phyloP scores from a whole-genome alignment of 257 asterid genomes.

The Solanum paucissectum region DNA sequence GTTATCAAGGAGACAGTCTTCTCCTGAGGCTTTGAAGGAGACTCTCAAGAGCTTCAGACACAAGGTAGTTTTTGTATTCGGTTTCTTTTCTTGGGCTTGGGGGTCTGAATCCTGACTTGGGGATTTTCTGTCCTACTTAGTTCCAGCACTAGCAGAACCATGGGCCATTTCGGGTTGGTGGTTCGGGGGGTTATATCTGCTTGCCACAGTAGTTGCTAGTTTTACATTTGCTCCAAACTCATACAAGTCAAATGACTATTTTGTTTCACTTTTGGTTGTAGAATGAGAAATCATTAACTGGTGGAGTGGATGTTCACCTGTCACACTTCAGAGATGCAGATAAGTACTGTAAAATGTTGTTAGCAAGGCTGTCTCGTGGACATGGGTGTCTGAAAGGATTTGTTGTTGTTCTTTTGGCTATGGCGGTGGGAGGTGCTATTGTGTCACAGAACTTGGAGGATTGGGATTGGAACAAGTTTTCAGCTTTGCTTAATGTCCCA shows the following conservation, averaged over 20 bases:
- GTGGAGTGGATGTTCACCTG: slow-evolving; percentile 36
- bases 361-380: slow-evolving; percentile 41
- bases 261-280: slow-evolving; percentile 5
- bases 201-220: background rate
- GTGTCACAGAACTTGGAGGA: slow-evolving; percentile 32
- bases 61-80: slow-evolving; percentile 24
- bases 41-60: slow-evolving; percentile 54
- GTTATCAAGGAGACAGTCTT: slow-evolving; percentile 39
- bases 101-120: background rate
- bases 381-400: slow-evolving; percentile 39
- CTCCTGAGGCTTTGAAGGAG: slow-evolving; percentile 41
- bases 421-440: slow-evolving; percentile 48
- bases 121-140: background rate
- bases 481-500: slow-evolving; percentile 23
- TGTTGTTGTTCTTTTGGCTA: slow-evolving; percentile 12
- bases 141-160: background rate
- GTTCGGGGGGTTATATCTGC: background rate
- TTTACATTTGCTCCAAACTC: background rate
- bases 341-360: slow-evolving; percentile 40
- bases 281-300: slow-evolving; percentile 60
- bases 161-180: background rate
- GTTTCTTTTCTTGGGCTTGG: background rate
- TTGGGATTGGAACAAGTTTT: slow-evolving; percentile 35
- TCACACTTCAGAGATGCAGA: slow-evolving; percentile 49
- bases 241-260: background rate